These are phyloP conservation scores for Trichoderma koningii DNA, from an alignment of 2,329 filamentous ascomycete species.

Conservation along the genomic window DNA sequence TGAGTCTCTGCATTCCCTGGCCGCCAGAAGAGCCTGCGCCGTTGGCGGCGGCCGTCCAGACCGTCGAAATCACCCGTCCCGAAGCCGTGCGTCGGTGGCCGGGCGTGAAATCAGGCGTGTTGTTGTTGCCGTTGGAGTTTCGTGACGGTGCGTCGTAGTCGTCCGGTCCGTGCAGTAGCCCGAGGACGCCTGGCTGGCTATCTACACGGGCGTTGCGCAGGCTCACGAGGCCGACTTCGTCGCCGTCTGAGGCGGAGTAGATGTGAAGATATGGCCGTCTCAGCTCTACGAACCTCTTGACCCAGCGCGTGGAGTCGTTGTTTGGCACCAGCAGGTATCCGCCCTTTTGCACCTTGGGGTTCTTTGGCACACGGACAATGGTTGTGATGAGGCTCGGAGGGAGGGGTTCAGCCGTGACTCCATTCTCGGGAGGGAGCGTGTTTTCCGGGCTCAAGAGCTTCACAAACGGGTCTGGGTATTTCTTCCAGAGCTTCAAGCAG, in stretches of 20 bases:
- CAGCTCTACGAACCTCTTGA: constrained; percentile 90
- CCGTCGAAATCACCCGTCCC: constrained; percentile 56
- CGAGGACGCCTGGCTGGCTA: constrained; percentile 83
- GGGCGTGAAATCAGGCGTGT: constrained; percentile 44
- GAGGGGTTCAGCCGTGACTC: constrained; percentile 51
- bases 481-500: constrained; percentile 66
- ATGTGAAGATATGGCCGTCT: constrained; percentile 90
- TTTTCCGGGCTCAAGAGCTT: constrained; percentile 61
- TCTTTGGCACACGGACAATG: constrained; percentile 78
- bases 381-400: constrained; percentile 71
- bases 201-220: constrained; percentile 89
- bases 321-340: constrained; percentile 87
- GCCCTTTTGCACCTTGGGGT: constrained; percentile 77
- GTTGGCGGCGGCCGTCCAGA: constrained; percentile 52
- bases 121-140: constrained; percentile 33
- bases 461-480: constrained; percentile 57
- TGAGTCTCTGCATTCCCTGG: constrained; percentile 55
- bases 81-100: constrained; percentile 54
- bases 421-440: constrained; percentile 69
- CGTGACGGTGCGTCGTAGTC: constrained; percentile 41
- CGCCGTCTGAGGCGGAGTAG: constrained; percentile 80
- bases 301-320: constrained; percentile 79
- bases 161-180: constrained; percentile 63
- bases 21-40: constrained; percentile 36
- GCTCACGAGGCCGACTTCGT: constrained; percentile 88